A percentile compares a stretch with the other conserved stretches of the same genome.
phyloP scores from a whole-genome alignment of 345 rosid species.

The Abelmoschus esculentus region DNA sequence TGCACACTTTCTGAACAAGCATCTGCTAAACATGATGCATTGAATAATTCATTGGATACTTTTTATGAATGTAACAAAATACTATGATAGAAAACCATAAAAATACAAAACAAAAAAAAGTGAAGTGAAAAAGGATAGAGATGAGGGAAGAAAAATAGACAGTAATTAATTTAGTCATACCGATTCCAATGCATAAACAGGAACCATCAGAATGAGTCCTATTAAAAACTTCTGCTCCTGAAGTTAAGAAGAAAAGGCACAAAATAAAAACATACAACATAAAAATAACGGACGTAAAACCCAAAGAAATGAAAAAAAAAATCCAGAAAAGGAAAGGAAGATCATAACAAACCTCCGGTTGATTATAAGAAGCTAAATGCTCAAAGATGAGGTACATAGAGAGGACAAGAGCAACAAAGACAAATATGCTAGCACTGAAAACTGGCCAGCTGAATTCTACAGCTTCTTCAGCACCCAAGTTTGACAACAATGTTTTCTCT shows the following conservation, averaged over 20 bases:
- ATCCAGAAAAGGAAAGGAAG: neutral
- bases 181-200: constrained; percentile 92
- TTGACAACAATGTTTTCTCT: constrained; percentile 34
- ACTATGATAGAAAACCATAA: neutral
- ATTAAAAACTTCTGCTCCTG: constrained; percentile 98
- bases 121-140: neutral
- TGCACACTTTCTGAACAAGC: neutral
- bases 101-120: neutral
- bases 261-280: neutral
- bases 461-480: constrained; percentile 36
- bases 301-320: neutral
- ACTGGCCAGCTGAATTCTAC: constrained; percentile 62
- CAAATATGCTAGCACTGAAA: constrained; percentile 82
- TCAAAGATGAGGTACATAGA: constrained; percentile 85
- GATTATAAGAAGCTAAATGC: constrained; percentile 88
- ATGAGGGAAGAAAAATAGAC: neutral
- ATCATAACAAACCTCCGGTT: constrained; percentile 74
- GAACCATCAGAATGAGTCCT: constrained; percentile 96
- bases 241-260: constrained; percentile 16
- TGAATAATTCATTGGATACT: neutral
- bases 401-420: constrained; percentile 63
- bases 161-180: constrained; percentile 32
- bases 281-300: neutral
- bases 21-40: neutral
- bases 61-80: neutral